Base-by-base conservation (phyloP, 108 stramenopile genomes). In the Cyclotella distinguenda region DNA sequence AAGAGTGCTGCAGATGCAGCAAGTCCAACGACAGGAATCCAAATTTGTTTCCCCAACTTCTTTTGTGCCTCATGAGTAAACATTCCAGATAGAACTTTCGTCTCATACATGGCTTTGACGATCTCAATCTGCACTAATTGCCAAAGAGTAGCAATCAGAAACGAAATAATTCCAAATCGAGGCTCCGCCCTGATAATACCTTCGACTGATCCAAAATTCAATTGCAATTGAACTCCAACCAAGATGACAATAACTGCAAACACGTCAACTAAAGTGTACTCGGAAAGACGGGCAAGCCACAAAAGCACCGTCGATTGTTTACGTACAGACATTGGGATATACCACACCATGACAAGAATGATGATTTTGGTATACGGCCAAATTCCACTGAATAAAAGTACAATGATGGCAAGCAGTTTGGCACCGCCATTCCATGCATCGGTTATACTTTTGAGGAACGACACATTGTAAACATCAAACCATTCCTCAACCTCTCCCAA, bases 391-490 rank as follows among this genome's bases (percentile, higher is more conserved):
- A 81, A 81, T 0, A 77, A 12, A 22, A 81, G 66, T 19, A 81
- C 46, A 46, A 81, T 73, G 3, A 81, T 67, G 12, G 78, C 78
- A 10, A 82, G 74, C 47, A 75, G n/a, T 43, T 71, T 42, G 0
- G 77, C 81, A 51, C 70, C 81, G 4, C 81, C 81, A 38, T 65
- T 79, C 81, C 81, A 82, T 60, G 81, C 81, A 60, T 82, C 78
- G 23, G 75, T 31, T 13, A 82, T 39, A 42, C 63, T 65, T 21
- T 64, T 57, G 16, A 79, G 19, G 49, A 79, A 82, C 1, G 73
- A 66, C 5, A 82, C 48, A 13, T 70, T 61, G 64, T 82, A 82
- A 12, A 58, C 81, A 4, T 7, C 48, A 39, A 76, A 82, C 74
- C 78, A 82, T 22, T 33, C 12, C 6, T 64, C 46, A 23, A 78